These are phyloP conservation scores for Coemansia sp. DNA, from an alignment of 371 early-diverging fungal genomes.

Conservation along the genomic window DNA sequence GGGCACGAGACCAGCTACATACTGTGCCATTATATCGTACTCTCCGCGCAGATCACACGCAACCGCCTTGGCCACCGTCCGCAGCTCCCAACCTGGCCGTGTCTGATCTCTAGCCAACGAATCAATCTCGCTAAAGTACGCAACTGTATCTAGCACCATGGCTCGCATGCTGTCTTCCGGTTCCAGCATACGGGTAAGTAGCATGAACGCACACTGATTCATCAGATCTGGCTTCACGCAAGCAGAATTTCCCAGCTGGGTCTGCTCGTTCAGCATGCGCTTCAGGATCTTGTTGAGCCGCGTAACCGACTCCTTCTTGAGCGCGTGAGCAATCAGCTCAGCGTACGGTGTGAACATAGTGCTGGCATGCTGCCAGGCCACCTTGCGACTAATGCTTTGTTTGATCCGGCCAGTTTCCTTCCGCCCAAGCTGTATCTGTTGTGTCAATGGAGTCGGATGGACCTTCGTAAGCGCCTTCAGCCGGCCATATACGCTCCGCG, in stretches of 20 bases:
- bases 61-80: slow-evolving; percentile 15
- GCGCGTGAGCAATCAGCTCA: slow-evolving; percentile 11
- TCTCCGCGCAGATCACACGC: slow-evolving; percentile 8
- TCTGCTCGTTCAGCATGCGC: slow-evolving; percentile 20
- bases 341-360: slow-evolving; percentile 14
- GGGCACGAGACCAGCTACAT: slow-evolving; percentile 1
- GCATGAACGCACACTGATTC: slow-evolving; percentile 6
- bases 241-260: slow-evolving; percentile 10
- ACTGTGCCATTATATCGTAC: neutral
- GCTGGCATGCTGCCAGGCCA: slow-evolving; percentile 35
- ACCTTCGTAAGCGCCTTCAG: neutral
- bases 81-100: neutral
- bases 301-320: neutral
- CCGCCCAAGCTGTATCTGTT: slow-evolving; percentile 10
- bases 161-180: neutral
- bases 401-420: slow-evolving; percentile 12
- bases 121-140: slow-evolving; percentile 13
- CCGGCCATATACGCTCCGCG: slow-evolving; percentile 11
- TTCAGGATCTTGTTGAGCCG: slow-evolving; percentile 13
- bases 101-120: slow-evolving; percentile 5
- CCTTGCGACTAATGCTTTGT: slow-evolving; percentile 11
- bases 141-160: neutral
- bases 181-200: slow-evolving; percentile 4
- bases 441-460: slow-evolving; percentile 7
- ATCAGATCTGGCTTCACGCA: slow-evolving; percentile 8